Evolutionary conservation across 345 rosid genomes (phyloP), one percentile per base, ranked within the genome.

Genomic region (Dimocarpus longan): DNA sequence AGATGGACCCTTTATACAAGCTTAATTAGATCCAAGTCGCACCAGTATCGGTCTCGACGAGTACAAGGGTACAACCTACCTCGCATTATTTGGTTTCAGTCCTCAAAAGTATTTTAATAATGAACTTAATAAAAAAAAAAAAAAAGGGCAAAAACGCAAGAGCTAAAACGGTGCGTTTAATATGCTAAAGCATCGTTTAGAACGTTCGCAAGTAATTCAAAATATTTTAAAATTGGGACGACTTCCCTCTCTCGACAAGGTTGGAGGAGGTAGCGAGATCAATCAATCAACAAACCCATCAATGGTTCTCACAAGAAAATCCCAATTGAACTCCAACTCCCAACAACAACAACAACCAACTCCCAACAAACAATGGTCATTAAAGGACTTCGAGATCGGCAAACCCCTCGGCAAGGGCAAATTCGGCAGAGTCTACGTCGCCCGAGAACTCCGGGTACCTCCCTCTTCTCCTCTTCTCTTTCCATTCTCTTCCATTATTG

Each of bases 341-440:
- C 68, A 48, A 44, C 77, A 80, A 81, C 80, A 71, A 79, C 80
- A 68, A 77, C 75, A 24, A 80, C 79, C 66, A 71, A 75, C 74
- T 64, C 50, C 63, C 13, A 82, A 80, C 68, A 77, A 80, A 72
- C 57, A 81, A 62, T 95, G 96, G 97, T 89, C 98, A 16, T 67
- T 91, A 19, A 68, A 81, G 32, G 91, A 95, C 75, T 95, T 95
- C 83, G 96, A 95, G 86, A 93, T 95, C 86, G 98, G 98, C 10
- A 91, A 80, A 81, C 98, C 98, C 0, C 90, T 93, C 3, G 97
- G 98, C 21, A 89, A 85, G 80, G 98, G 98, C 56, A 93, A 95
- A 79, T 95, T 95, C 80, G 98, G 97, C 5, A 79, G 98, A 74
- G 98, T 93, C 73, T 95, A 93, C 84, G 89, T 95, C 82, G 98